phyloP scores from a whole-genome alignment of 2,329 filamentous ascomycete genomes.

The Ceratocystis albifundus region DNA sequence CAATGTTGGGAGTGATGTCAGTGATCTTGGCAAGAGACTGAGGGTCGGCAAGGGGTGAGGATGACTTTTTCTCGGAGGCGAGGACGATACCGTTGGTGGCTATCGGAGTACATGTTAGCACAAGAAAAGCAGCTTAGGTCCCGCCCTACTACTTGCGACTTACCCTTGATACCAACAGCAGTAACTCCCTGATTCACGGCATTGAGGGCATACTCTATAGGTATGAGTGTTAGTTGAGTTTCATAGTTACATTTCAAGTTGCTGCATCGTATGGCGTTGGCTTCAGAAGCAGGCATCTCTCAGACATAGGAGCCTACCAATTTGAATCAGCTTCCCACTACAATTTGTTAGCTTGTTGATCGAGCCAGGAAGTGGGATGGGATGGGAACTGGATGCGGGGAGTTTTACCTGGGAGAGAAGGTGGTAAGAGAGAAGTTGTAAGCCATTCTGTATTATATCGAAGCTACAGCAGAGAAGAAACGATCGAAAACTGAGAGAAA shows the following conservation, averaged over 20 bases:
- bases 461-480: conserved; percentile 3
- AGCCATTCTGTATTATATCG: conserved; percentile 22
- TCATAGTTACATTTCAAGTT: not conserved
- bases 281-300: not conserved
- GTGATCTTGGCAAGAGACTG: conserved; percentile 94
- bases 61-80: conserved; percentile 98
- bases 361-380: conserved; percentile 25
- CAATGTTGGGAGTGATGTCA: conserved; percentile 96
- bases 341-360: conserved; percentile 31
- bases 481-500: conserved; percentile 13
- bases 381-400: conserved; percentile 18
- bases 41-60: conserved; percentile 90
- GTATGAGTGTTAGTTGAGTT: not conserved
- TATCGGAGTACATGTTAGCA: conserved; percentile 32
- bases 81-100: conserved; percentile 98
- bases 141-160: conserved; percentile 24
- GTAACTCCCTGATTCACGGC: conserved; percentile 99
- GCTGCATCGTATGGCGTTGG: not conserved
- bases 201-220: conserved; percentile 90
- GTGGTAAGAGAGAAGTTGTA: conserved; percentile 82
- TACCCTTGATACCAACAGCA: conserved; percentile 95
- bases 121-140: not conserved
- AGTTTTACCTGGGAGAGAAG: conserved; percentile 88
- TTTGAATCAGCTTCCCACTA: conserved; percentile 98
- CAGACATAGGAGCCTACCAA: conserved; percentile 44